These are phyloP conservation scores for apple (Malus domestica) DNA, from an alignment of 306 rosid genomes.

Conservation along the genomic window DNA sequence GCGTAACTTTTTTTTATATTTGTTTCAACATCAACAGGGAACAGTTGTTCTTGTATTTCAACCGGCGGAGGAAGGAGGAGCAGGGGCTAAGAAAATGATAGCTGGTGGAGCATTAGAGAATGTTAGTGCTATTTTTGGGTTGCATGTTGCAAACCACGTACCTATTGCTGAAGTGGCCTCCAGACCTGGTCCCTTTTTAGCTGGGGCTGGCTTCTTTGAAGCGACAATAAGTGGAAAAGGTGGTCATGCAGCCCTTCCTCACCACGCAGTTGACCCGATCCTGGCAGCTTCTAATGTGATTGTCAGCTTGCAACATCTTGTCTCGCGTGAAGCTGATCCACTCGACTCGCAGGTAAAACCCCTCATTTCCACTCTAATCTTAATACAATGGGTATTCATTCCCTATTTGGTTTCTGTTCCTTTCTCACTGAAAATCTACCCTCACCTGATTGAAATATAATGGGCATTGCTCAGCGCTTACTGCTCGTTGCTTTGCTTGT, in stretches of 20 bases:
- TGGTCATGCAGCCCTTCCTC: constrained; percentile 93
- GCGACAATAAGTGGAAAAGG: constrained; percentile 77
- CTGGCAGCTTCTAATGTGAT: constrained; percentile 82
- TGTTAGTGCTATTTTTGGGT: constrained; percentile 72
- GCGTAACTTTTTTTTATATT: not conserved
- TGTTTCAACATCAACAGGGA: constrained; percentile 46
- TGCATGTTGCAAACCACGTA: constrained; percentile 39
- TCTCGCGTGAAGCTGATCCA: constrained; percentile 91
- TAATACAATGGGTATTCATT: not conserved
- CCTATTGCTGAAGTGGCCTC: constrained; percentile 59
- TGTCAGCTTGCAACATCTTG: constrained; percentile 74
- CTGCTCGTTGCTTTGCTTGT: not conserved
- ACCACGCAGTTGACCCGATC: constrained; percentile 70
- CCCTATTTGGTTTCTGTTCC: not conserved
- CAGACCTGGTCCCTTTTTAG: constrained; percentile 54
- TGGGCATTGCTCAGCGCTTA: not conserved
- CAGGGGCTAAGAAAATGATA: constrained; percentile 59
- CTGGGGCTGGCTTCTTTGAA: constrained; percentile 74
- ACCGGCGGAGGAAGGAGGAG: constrained; percentile 96
- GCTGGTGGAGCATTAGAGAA: constrained; percentile 59
- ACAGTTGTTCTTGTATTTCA: constrained; percentile 86
- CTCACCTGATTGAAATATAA: not conserved
- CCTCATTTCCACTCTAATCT: not conserved
- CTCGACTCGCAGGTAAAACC: constrained; percentile 59
- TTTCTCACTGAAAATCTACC: not conserved